Evolutionary conservation across 345 rosid species (phyloP).

Genomic region (Arabis hirsuta): DNA sequence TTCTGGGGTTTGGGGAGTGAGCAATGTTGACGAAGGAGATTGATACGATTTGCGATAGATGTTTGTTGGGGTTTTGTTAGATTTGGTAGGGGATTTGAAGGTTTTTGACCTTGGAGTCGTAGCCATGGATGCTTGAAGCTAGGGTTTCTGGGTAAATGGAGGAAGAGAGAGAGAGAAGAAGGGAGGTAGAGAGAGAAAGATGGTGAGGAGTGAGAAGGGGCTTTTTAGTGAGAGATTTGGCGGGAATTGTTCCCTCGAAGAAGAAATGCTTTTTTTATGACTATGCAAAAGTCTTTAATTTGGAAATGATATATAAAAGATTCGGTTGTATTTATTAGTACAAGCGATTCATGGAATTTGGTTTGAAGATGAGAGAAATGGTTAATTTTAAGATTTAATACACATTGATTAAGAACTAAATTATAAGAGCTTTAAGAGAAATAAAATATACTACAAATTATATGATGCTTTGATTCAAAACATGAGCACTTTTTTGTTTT

Average conservation of each 20-base stretch:
- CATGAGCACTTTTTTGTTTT: too few species aligned
- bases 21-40: slow-evolving; percentile 40
- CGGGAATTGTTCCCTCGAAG: slow-evolving; percentile 68
- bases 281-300: not conserved
- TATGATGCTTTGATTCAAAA: too few species aligned
- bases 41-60: slow-evolving; percentile 33
- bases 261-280: slow-evolving; percentile 27
- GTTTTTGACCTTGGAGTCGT: slow-evolving; percentile 48
- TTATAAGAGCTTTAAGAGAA: too few species aligned
- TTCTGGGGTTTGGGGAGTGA: slow-evolving; percentile 59
- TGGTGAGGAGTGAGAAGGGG: slow-evolving; percentile 32
- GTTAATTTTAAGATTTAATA: too few species aligned
- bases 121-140: slow-evolving; percentile 52
- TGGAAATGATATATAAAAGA: slow-evolving; percentile 14
- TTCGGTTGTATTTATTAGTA: not conserved
- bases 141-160: slow-evolving; percentile 26
- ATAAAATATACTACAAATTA: too few species aligned
- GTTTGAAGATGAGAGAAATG: not conserved
- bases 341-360: slow-evolving; percentile 12
- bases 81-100: slow-evolving; percentile 38
- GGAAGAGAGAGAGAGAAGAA: slow-evolving; percentile 6
- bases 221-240: slow-evolving; percentile 42
- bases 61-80: slow-evolving; percentile 26
- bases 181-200: slow-evolving; percentile 34
- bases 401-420: too few species aligned